Conservation (phyloP, 768 basidiomycete genomes). For the Boletus huronensis region DNA sequence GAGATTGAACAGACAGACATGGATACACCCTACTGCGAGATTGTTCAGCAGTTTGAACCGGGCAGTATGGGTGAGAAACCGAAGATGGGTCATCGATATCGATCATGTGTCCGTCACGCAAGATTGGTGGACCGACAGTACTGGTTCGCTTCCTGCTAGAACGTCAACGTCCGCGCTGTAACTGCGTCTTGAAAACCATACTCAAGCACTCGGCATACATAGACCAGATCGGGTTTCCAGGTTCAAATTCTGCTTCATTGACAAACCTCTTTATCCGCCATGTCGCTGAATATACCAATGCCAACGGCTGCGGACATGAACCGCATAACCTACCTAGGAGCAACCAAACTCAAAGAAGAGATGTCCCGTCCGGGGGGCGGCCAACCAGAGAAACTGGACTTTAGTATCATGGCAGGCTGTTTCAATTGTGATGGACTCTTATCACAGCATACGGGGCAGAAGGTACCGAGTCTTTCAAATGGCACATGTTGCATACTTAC, state of each 20-base stretch:
- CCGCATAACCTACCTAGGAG: slow-evolving; percentile 27
- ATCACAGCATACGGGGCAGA: slow-evolving; percentile 7
- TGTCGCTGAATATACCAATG: slow-evolving; percentile 20
- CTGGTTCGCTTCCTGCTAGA: no score
- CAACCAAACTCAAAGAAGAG: slow-evolving; percentile 27
- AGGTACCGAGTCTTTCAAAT: slow-evolving; percentile 13
- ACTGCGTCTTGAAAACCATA: not conserved
- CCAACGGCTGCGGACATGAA: slow-evolving; percentile 26
- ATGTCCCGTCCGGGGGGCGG: slow-evolving; percentile 25
- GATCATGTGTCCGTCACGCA: not conserved
- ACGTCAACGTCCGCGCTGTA: no score
- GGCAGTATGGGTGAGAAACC: slow-evolving; percentile 10
- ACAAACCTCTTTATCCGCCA: slow-evolving; percentile 2
- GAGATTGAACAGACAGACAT: slow-evolving; percentile 18
- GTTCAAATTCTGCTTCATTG: not conserved
- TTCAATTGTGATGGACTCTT: slow-evolving; percentile 20
- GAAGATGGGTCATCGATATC: slow-evolving; percentile 15
- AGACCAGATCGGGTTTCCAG: not conserved
- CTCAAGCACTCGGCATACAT: not conserved
- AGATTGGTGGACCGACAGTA: no score
- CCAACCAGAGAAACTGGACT: slow-evolving; percentile 29
- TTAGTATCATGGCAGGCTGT: slow-evolving; percentile 22
- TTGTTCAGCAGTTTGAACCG: slow-evolving; percentile 18
- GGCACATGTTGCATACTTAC: not conserved
- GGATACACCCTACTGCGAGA: slow-evolving; percentile 25